Conservation (phyloP, 2,329 filamentous ascomycete genomes). For the Xylariaceae sp. region DNA sequence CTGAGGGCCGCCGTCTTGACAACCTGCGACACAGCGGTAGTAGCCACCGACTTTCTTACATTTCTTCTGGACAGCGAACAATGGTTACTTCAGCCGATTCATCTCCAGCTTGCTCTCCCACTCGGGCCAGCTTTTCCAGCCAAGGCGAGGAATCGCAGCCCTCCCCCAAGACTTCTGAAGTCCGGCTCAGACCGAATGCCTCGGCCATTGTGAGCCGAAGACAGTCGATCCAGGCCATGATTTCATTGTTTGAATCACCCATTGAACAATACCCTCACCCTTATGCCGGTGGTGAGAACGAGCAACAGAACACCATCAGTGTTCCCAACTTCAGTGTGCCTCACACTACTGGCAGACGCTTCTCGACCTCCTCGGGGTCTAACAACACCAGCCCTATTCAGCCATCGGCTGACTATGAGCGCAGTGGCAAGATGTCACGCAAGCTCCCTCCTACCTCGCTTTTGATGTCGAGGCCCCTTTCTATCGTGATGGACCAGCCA, state of each 20-base stretch:
- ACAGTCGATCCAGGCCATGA: conserved; percentile 46
- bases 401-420: conserved; percentile 25
- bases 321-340: conserved; percentile 53
- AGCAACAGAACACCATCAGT: conserved; percentile 24
- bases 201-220: conserved; percentile 47
- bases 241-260: conserved; percentile 40
- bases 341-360: conserved; percentile 42
- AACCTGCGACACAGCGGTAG: conserved; percentile 47
- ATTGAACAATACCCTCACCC: conserved; percentile 27
- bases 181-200: conserved; percentile 47
- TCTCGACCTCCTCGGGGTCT: conserved; percentile 33
- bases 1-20: conserved; percentile 55
- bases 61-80: conserved; percentile 58
- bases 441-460: conserved; percentile 44
- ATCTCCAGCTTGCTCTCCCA: conserved; percentile 53
- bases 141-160: conserved; percentile 31
- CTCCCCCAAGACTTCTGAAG: conserved; percentile 30
- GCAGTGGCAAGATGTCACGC: conserved; percentile 26
- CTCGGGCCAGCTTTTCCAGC: conserved; percentile 45
- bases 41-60: conserved; percentile 51
- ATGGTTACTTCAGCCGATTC: conserved; percentile 54
- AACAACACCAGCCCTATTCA: conserved; percentile 18
- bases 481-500: conserved; percentile 50
- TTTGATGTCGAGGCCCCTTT: conserved; percentile 46
- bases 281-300: conserved; percentile 23